Conservation (phyloP, 305 asterid species). For the Andrographis paniculata region DNA sequence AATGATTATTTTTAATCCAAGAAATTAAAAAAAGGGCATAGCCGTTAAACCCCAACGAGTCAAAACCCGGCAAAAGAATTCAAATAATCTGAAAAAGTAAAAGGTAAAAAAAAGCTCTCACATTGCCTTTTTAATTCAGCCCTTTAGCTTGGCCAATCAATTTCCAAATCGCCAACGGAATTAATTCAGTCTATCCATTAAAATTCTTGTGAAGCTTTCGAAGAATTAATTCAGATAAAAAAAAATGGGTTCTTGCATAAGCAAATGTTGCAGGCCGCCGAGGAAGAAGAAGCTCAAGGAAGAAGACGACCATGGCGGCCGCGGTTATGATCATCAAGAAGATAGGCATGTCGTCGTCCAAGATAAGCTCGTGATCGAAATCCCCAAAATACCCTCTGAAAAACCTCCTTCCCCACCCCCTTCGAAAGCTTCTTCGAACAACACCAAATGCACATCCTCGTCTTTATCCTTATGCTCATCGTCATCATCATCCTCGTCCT, state of each 20-base stretch:
- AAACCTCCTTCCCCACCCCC: slow-evolving; percentile 40
- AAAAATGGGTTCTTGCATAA: slow-evolving; percentile 72
- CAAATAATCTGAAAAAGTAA: slow-evolving; percentile 29
- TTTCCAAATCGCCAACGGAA: too few species aligned
- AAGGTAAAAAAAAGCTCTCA: slow-evolving; percentile 21
- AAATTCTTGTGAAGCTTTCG: too few species aligned
- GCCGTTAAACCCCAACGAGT: slow-evolving; percentile 49
- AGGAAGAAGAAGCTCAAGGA: slow-evolving; percentile 27
- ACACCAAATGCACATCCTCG: slow-evolving; percentile 20
- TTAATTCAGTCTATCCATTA: too few species aligned
- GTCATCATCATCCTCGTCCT: slow-evolving; percentile 13
- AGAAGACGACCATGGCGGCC: slow-evolving; percentile 23
- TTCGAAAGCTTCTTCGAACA: slow-evolving; percentile 22
- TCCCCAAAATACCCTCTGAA: slow-evolving; percentile 17
- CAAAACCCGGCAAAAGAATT: slow-evolving; percentile 35
- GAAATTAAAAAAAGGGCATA: too few species aligned
- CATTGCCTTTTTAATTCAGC: slow-evolving; percentile 10
- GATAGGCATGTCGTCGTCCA: slow-evolving; percentile 25
- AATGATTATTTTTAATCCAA: too few species aligned
- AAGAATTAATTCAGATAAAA: too few species aligned
- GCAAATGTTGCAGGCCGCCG: slow-evolving; percentile 48
- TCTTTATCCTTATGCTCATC: slow-evolving; percentile 6
- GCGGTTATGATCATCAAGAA: too few species aligned
- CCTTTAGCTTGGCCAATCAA: too few species aligned
- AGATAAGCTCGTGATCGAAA: slow-evolving; percentile 54